phyloP scores from a whole-genome alignment of 2,329 filamentous ascomycete genomes.

The Sordariomycetes sp. region DNA sequence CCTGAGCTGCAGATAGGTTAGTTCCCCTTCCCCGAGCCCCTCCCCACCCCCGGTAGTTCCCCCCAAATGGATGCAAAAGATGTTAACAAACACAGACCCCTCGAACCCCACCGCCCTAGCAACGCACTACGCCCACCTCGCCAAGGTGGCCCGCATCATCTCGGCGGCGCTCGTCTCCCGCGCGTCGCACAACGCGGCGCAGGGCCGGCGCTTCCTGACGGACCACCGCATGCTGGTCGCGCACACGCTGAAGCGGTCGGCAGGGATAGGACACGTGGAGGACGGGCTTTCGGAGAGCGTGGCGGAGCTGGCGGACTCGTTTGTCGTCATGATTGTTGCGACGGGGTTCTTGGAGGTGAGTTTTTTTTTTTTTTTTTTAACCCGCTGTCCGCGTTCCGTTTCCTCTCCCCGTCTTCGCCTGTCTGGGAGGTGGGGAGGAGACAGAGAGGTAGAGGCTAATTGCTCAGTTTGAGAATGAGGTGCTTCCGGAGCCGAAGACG shows the following conservation, averaged over 20 bases:
- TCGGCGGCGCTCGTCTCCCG: slow-evolving; percentile 69
- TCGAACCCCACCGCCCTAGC: slow-evolving; percentile 57
- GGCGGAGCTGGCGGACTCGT: slow-evolving; percentile 69
- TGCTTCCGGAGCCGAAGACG: slow-evolving; percentile 17
- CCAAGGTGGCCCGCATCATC: slow-evolving; percentile 69
- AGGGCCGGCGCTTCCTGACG: slow-evolving; percentile 66
- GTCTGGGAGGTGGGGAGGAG: no score
- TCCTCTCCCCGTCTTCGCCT: no score
- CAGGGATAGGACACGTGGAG: slow-evolving; percentile 49
- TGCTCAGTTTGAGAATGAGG: slow-evolving; percentile 27
- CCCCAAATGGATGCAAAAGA: background rate
- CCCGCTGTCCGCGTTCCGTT: background rate
- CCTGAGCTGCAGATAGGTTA: slow-evolving; percentile 68
- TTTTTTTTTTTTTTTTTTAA: slow-evolving; percentile 6
- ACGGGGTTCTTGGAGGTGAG: slow-evolving; percentile 79
- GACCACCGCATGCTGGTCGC: slow-evolving; percentile 77
- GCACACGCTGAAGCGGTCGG: slow-evolving; percentile 80
- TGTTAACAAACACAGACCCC: slow-evolving; percentile 33
- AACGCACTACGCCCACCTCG: slow-evolving; percentile 74
- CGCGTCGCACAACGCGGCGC: slow-evolving; percentile 69
- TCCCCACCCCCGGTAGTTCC: no score
- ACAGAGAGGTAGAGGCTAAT: no score
- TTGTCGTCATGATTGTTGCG: slow-evolving; percentile 69
- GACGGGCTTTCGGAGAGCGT: slow-evolving; percentile 44
- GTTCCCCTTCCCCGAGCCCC: slow-evolving; percentile 6